Evolutionary conservation across 1,284 basidiomycete species (phyloP), one percentile per base, ranked within the genome.

Genomic region (Irpex sp.): DNA sequence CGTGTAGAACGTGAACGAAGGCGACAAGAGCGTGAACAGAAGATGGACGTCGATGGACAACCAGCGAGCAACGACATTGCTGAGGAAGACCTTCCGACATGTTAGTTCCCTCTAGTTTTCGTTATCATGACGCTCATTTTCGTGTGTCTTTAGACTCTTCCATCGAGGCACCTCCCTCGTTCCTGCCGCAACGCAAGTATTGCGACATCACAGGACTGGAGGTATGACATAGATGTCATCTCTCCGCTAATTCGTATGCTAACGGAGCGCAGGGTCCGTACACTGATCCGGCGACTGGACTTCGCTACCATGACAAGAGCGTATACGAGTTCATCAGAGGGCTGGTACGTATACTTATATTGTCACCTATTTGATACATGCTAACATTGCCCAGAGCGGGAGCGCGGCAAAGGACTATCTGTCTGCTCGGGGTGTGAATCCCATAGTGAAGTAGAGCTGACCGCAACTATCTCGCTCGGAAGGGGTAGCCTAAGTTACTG

Each of bases 181-280:
- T 95, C 0, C 77, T 92, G 5, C 93, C 93, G 2, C 87, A 87
- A 59, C 83, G 85, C 66, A 87, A 89, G 66, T 93, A 92, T 66
- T 95, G 93, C 70, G 93, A 95, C 74, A 92, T 95, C 4, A 95
- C 93, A 0, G 93, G 93, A 0, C 78, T 95, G 5, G 89, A 93
- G 75, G 92, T 90, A 61, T 13, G 77, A 15, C 68, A 39, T 47
- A 15, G 11, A 36, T 17, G 26, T 17, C 49, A 37, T 13, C 13
- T 50, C n/a, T 51, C 49, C 19, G 43, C 21, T 11, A 53, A 8
- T 59, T 50, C 13, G 21, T 26, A 26, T 26, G 26, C 56, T 19
- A 54, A 11, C 7, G 39, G 5, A 35, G 11, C 50, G 3, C 8
- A 92, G 90, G 92, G 90, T 0, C 90, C 89, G 3, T 94, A 95